These are phyloP conservation scores for Phytophthora macrochlamydospora DNA, from an alignment of 352 stramenopile genomes.

Conservation along the genomic window DNA sequence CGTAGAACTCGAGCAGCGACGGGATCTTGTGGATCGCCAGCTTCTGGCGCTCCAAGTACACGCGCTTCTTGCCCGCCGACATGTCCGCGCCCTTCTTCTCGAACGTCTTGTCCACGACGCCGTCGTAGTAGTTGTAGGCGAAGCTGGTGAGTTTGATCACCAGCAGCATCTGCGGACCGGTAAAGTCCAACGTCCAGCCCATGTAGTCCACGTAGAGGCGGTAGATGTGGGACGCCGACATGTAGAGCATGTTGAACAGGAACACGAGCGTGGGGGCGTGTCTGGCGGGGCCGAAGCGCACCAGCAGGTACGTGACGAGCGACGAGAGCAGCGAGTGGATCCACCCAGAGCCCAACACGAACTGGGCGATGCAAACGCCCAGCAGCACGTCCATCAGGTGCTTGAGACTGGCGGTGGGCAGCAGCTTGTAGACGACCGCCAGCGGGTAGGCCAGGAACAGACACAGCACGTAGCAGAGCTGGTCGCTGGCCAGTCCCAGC, in stretches of 20 bases:
- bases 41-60: constrained; percentile 49
- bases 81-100: constrained; percentile 33
- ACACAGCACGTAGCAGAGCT: constrained; percentile 88
- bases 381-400: constrained; percentile 93
- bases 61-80: constrained; percentile 25
- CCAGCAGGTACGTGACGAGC: constrained; percentile 91
- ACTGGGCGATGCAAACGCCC: constrained; percentile 94
- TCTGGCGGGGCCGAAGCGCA: constrained; percentile 60
- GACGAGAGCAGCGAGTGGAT: constrained; percentile 94
- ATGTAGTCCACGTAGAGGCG: constrained; percentile 97
- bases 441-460: constrained; percentile 95
- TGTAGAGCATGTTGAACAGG: constrained; percentile 95
- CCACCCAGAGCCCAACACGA: constrained; percentile 93
- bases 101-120: constrained; percentile 68
- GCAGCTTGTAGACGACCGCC: constrained; percentile 86
- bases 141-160: constrained; percentile 98
- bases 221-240: constrained; percentile 93
- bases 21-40: constrained; percentile 86
- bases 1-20: constrained; percentile 94
- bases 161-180: constrained; percentile 91
- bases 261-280: constrained; percentile 89
- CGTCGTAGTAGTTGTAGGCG: constrained; percentile 98
- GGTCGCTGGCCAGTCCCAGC: constrained; percentile 57
- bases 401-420: constrained; percentile 87
- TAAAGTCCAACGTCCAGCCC: constrained; percentile 89